Evolutionary conservation across 768 basidiomycete genomes (phyloP).

Genomic region (Leccinellum rugosiceps): DNA sequence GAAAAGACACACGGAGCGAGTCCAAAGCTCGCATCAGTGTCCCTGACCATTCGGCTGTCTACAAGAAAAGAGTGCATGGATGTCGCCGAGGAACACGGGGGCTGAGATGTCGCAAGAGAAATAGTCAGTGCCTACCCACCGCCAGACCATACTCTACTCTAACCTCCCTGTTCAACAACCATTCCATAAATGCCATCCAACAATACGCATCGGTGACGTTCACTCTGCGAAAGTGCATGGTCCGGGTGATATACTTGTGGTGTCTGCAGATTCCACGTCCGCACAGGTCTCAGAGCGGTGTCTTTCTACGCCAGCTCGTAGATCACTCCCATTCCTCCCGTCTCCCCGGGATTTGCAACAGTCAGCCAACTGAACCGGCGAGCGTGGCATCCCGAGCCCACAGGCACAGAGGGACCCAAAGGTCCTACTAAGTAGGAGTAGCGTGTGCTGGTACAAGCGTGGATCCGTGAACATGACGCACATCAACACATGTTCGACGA

Average conservation of each 20-base stretch:
- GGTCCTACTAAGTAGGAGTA: too few species aligned
- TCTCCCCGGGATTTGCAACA: slow-evolving; percentile 14
- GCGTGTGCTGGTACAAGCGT: too few species aligned
- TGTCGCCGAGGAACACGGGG: slow-evolving; percentile 71
- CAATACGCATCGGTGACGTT: slow-evolving; percentile 57
- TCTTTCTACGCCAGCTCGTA: slow-evolving; percentile 14
- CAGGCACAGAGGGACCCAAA: too few species aligned
- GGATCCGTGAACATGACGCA: too few species aligned
- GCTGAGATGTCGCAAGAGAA: slow-evolving; percentile 80
- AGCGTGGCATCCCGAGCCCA: too few species aligned
- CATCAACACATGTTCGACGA: too few species aligned
- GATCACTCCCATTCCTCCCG: slow-evolving; percentile 24
- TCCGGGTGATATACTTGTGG: slow-evolving; percentile 37
- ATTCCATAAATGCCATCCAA: slow-evolving; percentile 59
- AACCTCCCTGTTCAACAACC: slow-evolving; percentile 55
- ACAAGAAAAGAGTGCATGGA: slow-evolving; percentile 76
- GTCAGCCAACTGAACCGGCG: too few species aligned
- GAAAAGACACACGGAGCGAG: too few species aligned
- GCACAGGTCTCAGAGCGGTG: slow-evolving; percentile 28
- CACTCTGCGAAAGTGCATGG: slow-evolving; percentile 77
- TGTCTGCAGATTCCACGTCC: slow-evolving; percentile 5
- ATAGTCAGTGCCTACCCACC: slow-evolving; percentile 57
- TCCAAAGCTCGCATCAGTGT: too few species aligned
- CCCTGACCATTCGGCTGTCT: slow-evolving; percentile 27
- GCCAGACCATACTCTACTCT: slow-evolving; percentile 39